Evolutionary conservation across 1,284 basidiomycete species (phyloP), one percentile per base, ranked within the genome.

Genomic region (Golubevia pallescens): DNA sequence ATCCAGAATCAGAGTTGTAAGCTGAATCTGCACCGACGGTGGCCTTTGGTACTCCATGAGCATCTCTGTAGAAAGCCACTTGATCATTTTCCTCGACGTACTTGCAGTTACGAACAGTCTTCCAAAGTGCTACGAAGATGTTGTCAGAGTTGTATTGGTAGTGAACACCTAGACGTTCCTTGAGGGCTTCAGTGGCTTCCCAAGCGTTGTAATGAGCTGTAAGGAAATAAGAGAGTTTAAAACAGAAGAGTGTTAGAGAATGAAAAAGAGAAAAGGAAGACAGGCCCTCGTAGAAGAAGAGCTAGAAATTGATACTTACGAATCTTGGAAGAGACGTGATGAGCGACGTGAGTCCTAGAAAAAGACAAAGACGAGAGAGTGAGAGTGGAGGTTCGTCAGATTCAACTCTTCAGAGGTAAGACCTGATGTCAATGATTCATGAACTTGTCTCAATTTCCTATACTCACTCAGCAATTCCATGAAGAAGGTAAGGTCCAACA

Each of bases 171-270:
- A 98, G 90, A 80, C 91, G 91, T 81, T 89, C 89, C 87, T 93
- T 94, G 78, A 99, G 89, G 10, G 94, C 94, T 78, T 91, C 90
- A 48, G 92, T 92, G 23, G 96, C 96, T 86, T 97, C 95, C 95
- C 94, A 97, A 1, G 88, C 88, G 80, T 88, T 78, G 87, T 89
- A 83, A 67, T 80, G 82, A 16, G 77, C 48, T 23, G 48, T 60
- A 20, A 42, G 16, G 38, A 24, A 51, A 51, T 51, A 58, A 8
- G 51, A 10, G 57, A 16, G 54, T 16, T 5, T 3, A 61, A 90
- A 90, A 67, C 20, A 66, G 28, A 16, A 65, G 19, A 21, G 58
- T 62, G 52, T 0, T 42, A 62, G 66, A 67, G 72, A 38, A 14
- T 23, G 23, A 59, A 32, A 10, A 59, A 58, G 52, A 53, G 57